Evolutionary conservation across 768 basidiomycete species (phyloP), one percentile per base, ranked within the genome.

Genomic region (Boletus rubropictus): DNA sequence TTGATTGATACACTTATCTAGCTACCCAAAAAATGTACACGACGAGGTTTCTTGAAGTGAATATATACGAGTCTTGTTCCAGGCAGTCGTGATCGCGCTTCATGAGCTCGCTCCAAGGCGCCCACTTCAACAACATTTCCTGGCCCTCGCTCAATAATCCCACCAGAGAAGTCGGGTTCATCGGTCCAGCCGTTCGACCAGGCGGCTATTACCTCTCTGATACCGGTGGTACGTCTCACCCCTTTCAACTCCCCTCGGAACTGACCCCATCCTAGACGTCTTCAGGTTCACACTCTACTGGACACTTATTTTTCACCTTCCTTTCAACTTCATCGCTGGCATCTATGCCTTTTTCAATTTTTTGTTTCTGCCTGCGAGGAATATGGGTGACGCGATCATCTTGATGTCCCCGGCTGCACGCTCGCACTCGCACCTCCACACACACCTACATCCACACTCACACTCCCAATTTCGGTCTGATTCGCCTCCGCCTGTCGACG

Each of bases 281-380:
- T 75, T 73, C 55, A 62, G 53, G 11, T 75, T 75, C 60, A 75
- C 73, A 9, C 63, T 76, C 10, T 75, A 73, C 53, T 75, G 74
- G 74, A 72, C 71, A 1, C 46, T 75, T n/a, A 60, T 75, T 22
- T 70, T 75, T 52, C 69, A 75, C 55, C 61, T 61, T n/a, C 74
- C 75, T 0, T 57, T 69, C 34, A 75, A 68, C 46, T 49, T 68
- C 25, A 29, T 72, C 28, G 67, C 69, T 47, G 73, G 74, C 6
- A 41, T 51, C 2, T 74, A 72, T 42, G 72, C 73, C 1, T 73
- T 72, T 52, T 48, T 70, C 42, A 75, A 75, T 40, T 60, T 75
- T 28, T 50, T 66, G 4, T 69, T 70, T 46, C 70, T 71, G 2
- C 68, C 73, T 1, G 49, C 55, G 2, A 59, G 59, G 31, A 52